Conservation (phyloP, 2,329 filamentous ascomycete species). For the Ampelomyces quisqualis region DNA sequence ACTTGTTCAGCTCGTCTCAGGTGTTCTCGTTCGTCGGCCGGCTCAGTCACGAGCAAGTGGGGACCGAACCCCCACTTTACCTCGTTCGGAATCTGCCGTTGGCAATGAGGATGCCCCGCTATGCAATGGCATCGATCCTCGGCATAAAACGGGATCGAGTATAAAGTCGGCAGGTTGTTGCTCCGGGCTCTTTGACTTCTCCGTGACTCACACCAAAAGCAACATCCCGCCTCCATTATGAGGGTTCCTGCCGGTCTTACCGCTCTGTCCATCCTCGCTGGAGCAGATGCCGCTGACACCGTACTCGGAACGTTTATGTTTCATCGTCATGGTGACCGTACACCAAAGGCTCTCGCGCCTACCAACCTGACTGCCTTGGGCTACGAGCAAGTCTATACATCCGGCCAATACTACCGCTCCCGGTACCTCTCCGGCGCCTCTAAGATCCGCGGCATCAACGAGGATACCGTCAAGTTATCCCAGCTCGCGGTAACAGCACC, state of each 20-base stretch:
- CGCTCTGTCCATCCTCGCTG: constrained; percentile 29
- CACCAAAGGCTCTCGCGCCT: constrained; percentile 71
- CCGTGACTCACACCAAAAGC: not conserved
- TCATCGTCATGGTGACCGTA: constrained; percentile 86
- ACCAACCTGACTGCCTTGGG: constrained; percentile 77
- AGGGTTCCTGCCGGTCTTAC: constrained; percentile 25
- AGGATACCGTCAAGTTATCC: constrained; percentile 64
- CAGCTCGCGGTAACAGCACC: constrained; percentile 75
- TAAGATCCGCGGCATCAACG: constrained; percentile 66
- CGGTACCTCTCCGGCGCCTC: constrained; percentile 69
- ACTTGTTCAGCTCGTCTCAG: constrained; percentile 6
- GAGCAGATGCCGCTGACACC: constrained; percentile 57
- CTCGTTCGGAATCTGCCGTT: constrained; percentile 17
- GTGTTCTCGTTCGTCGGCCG: not conserved
- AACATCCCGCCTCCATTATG: constrained; percentile 27
- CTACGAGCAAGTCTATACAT: constrained; percentile 70
- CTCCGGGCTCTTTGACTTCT: not conserved
- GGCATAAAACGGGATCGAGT: constrained; percentile 12
- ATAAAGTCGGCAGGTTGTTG: constrained; percentile 14
- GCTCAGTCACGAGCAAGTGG: constrained; percentile 1
- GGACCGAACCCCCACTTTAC: constrained; percentile 27
- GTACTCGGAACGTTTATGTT: constrained; percentile 84
- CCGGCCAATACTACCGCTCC: constrained; percentile 72
- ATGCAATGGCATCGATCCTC: not conserved
- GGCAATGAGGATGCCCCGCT: constrained; percentile 12